Evolutionary conservation across 2,329 filamentous ascomycete genomes (phyloP), one percentile per base, ranked within the genome.

Genomic region (Arthroderma uncinatum): DNA sequence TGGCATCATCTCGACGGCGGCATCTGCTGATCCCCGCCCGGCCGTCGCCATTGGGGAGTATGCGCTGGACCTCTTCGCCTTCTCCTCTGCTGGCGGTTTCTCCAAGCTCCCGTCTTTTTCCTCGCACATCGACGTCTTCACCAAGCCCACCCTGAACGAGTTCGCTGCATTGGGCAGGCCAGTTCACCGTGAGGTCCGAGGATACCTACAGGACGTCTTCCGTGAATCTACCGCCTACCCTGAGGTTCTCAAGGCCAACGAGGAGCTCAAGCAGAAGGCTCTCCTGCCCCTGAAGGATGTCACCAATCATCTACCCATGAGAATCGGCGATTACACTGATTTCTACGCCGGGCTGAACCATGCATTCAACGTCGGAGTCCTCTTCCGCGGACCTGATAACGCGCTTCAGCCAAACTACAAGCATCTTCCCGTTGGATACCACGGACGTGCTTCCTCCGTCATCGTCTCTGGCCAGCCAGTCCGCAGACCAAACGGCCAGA

Each of bases 331-430:
- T 69, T 93, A 92, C 69, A 89, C 87, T 1, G 88, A 93, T 70
- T 93, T 93, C 74, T 93, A 89, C 67, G 87, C 85, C 8, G 88
- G 88, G 12, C 74, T 85, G 62, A 85, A 91, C 67, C 88, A 93
- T 71, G 88, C 88, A 16, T 85, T 82, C 72, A 85, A 84, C 58
- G 79, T 85, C 14, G 87, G 86, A 2, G 77, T 79, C 9, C 77
- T 92, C 60, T 89, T 92, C 72, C 81, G 88, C 44, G 87, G 86
- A 0, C 79, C 83, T 0, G 77, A 81, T 42, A 85, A 87, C 64
- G 87, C 87, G 0, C 75, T 93, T 23, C 85, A 90, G 68, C 84
- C 86, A 28, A 93, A 92, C 68, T 94, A 93, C 70, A 86, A 80
- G 58, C 85, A 90, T 64, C 75, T 94, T 1, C 89, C 89, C 0